phyloP scores from a whole-genome alignment of 2,329 filamentous ascomycete species.

The Colletotrichum brevisporum region DNA sequence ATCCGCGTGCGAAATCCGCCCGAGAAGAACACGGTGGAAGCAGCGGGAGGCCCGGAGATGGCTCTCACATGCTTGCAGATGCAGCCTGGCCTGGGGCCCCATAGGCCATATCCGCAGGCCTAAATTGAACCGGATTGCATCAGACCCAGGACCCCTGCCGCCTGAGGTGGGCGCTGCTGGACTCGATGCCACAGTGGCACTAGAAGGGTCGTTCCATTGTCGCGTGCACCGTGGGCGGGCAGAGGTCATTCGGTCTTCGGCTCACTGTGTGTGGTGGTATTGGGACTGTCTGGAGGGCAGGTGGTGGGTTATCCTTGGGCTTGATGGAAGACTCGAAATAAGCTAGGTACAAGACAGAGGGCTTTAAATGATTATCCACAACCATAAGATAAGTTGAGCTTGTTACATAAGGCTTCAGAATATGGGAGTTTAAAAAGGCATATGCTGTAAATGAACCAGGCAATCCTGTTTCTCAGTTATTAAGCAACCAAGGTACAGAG shows the following conservation, averaged over 20 bases:
- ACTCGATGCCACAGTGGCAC: slow-evolving; percentile 22
- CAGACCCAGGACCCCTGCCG: slow-evolving; percentile 22
- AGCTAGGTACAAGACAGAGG: background rate
- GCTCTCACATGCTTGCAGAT: slow-evolving; percentile 38
- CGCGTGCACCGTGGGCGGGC: slow-evolving; percentile 32
- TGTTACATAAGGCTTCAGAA: background rate
- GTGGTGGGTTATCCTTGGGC: slow-evolving; percentile 9
- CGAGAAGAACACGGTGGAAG: slow-evolving; percentile 36
- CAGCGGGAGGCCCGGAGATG: slow-evolving; percentile 39
- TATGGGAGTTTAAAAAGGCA: too few relatives aligned
- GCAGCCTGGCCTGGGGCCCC: slow-evolving; percentile 18
- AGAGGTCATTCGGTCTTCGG: slow-evolving; percentile 23
- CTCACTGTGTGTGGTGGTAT: slow-evolving; percentile 27
- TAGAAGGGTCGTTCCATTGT: slow-evolving; percentile 24
- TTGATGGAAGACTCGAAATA: background rate
- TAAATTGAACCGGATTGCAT: slow-evolving; percentile 19
- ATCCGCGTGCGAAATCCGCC: slow-evolving; percentile 18
- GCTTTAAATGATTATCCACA: background rate
- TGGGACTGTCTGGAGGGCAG: slow-evolving; percentile 5
- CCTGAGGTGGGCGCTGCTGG: slow-evolving; percentile 7
- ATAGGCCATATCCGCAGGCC: background rate
- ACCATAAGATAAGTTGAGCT: background rate
- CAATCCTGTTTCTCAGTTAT: too few relatives aligned
- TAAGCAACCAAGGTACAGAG: too few relatives aligned
- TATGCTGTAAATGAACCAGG: too few relatives aligned